These are phyloP conservation scores for Pachysandra terminalis DNA, from an alignment of 164 flowering plant genomes.

Conservation along the genomic window DNA sequence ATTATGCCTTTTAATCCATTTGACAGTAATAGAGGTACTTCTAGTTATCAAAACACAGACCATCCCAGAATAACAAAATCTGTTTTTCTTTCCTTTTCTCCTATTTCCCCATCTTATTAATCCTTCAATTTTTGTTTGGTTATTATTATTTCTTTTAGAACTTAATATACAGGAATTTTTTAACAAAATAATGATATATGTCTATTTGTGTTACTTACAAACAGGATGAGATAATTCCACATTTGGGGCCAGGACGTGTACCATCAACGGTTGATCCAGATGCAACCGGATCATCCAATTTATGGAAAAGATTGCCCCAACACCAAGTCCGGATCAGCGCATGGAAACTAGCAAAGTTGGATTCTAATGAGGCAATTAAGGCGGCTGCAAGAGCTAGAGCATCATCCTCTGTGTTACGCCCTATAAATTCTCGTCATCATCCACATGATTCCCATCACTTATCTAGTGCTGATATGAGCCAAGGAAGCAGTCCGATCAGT, in stretches of 20 bases:
- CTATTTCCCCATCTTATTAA: no score
- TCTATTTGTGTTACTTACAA: not conserved
- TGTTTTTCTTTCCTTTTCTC: no score
- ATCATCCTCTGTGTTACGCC: conserved; percentile 91
- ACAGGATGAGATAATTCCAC: conserved; percentile 90
- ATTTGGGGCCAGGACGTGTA: conserved; percentile 77
- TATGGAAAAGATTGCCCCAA: conserved; percentile 52
- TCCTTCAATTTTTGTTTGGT: no score
- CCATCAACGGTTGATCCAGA: conserved; percentile 98
- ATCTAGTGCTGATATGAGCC: conserved; percentile 62
- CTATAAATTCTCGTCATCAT: conserved; percentile 47
- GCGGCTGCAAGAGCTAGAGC: conserved; percentile 95
- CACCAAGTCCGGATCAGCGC: conserved; percentile 84
- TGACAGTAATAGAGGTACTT: no score
- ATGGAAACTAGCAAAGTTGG: conserved; percentile 92
- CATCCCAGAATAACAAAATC: no score
- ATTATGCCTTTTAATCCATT: no score
- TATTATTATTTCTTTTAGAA: not conserved
- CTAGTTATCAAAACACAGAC: no score
- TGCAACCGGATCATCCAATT: conserved; percentile 41
- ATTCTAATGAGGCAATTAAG: conserved; percentile 74
- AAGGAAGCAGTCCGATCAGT: conserved; percentile 65
- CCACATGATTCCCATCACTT: conserved; percentile 52
- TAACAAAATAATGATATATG: not conserved
- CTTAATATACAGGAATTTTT: not conserved